Conservation (phyloP, 805 yeast genomes). For the Yarrowia bubula region DNA sequence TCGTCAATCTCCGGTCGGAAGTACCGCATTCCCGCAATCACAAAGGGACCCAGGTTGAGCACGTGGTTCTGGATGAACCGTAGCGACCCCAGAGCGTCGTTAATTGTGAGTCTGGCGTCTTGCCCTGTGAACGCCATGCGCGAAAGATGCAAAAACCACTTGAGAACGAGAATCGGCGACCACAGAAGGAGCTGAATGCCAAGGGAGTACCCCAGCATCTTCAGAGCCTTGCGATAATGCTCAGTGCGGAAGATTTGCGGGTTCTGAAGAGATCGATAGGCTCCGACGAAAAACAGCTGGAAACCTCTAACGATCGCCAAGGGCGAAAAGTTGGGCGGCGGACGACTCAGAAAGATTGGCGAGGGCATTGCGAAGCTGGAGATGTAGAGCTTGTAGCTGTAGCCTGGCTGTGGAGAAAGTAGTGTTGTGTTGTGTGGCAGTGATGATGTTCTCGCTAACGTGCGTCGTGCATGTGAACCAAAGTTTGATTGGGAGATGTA, state of each 20-base stretch:
- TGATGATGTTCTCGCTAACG: background rate
- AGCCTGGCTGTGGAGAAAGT: background rate
- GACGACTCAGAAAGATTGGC: conserved; percentile 56
- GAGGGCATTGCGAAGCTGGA: conserved; percentile 50
- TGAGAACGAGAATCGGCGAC: conserved; percentile 35
- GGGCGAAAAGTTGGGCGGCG: conserved; percentile 54
- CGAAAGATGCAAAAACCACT: conserved; percentile 34
- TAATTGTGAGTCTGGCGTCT: conserved; percentile 27
- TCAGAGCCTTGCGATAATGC: conserved; percentile 42
- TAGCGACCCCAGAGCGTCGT: conserved; percentile 35
- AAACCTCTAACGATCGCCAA: conserved; percentile 52
- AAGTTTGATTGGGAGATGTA: background rate
- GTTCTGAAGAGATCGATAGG: conserved; percentile 48
- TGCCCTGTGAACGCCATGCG: background rate
- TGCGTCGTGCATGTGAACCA: conserved; percentile 11
- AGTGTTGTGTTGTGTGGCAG: background rate
- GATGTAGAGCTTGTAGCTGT: too few species aligned
- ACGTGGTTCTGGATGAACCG: conserved; percentile 42
- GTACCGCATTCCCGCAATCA: conserved; percentile 42
- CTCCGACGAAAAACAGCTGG: conserved; percentile 53
- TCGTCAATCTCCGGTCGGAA: conserved; percentile 45
- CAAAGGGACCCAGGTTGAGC: conserved; percentile 45
- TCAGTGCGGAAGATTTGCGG: conserved; percentile 42
- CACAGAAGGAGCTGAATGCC: conserved; percentile 41
- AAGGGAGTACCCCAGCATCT: conserved; percentile 43